These are phyloP conservation scores for Plasmodium inui DNA, from an alignment of 169 alveolate species.

Conservation along the genomic window DNA sequence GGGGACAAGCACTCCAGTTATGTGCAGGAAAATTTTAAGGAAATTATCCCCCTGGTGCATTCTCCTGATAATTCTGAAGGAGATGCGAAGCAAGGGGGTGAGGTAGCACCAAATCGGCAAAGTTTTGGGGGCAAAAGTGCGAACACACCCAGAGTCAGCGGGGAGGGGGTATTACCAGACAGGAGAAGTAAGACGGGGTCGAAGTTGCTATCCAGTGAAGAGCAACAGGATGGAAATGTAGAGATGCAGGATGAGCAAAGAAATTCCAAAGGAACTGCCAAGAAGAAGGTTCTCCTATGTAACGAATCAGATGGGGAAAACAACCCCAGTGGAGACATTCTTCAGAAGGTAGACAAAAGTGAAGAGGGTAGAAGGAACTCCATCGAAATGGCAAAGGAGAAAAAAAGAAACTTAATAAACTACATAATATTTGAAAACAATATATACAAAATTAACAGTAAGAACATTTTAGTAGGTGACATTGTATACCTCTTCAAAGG, in stretches of 20 bases:
- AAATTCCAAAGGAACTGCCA: background rate
- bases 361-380: background rate
- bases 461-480: slow-evolving; percentile 54
- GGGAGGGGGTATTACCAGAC: slow-evolving; percentile 2
- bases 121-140: background rate
- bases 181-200: background rate
- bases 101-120: background rate
- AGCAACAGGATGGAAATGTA: background rate
- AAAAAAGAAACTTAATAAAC: slow-evolving; percentile 9
- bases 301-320: background rate
- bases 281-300: background rate
- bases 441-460: slow-evolving; percentile 34
- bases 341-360: background rate
- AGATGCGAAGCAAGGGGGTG: background rate
- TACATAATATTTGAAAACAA: slow-evolving; percentile 47
- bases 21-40: slow-evolving; percentile 14
- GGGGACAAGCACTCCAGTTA: background rate
- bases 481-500: slow-evolving; percentile 53
- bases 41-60: background rate
- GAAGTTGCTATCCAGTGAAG: background rate
- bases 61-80: background rate
- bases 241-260: background rate
- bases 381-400: background rate
- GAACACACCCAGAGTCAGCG: background rate
- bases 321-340: background rate